phyloP scores from a whole-genome alignment of 192 early-diverging fungal genomes.

The Powellomyces hirtus region DNA sequence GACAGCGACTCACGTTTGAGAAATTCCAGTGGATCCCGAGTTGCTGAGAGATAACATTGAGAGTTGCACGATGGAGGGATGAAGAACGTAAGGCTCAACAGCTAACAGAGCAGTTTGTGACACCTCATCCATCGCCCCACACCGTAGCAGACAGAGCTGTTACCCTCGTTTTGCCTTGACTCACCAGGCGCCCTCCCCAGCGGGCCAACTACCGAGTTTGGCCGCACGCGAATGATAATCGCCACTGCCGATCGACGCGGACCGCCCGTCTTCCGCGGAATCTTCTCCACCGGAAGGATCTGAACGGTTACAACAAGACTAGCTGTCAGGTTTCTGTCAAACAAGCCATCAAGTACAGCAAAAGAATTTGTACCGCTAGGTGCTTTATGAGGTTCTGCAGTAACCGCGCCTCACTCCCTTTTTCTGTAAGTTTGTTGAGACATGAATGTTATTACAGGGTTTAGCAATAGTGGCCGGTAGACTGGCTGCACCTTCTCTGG shows the following conservation, averaged over 20 bases:
- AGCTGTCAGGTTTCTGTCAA: not conserved
- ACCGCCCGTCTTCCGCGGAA: not conserved
- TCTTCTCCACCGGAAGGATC: conserved; percentile 16
- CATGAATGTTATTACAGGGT: too few species aligned
- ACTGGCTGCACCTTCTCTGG: too few species aligned
- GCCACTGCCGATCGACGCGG: conserved; percentile 15
- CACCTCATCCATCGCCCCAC: too few species aligned
- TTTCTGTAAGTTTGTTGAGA: not conserved
- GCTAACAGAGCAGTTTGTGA: too few species aligned
- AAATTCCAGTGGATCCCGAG: conserved; percentile 6
- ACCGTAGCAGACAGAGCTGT: too few species aligned
- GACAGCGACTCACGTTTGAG: not conserved
- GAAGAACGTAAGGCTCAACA: too few species aligned
- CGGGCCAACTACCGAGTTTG: not conserved
- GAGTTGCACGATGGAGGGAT: not conserved
- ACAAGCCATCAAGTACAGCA: not conserved
- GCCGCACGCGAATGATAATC: conserved; percentile 18
- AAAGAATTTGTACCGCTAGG: not conserved
- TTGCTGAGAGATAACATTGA: not conserved
- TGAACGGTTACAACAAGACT: too few species aligned
- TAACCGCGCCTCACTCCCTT: not conserved
- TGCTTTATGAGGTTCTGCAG: not conserved
- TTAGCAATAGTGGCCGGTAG: too few species aligned
- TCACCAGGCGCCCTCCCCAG: not conserved
- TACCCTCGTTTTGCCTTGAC: too few species aligned